phyloP scores from a whole-genome alignment of 1,284 basidiomycete species.

The Meira nashicola region DNA sequence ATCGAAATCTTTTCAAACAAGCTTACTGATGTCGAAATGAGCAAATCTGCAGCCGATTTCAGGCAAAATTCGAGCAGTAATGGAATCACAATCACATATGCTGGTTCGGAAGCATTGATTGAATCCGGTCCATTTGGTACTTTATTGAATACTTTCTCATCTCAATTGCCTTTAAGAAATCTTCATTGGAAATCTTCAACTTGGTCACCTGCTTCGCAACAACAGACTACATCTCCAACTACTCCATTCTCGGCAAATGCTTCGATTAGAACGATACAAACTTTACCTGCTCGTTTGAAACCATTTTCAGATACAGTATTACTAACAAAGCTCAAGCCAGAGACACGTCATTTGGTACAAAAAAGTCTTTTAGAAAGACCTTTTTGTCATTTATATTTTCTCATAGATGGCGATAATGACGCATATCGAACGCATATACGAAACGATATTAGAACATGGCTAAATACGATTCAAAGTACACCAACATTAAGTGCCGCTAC shows the following conservation, averaged over 20 bases:
- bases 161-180: constrained; percentile 48
- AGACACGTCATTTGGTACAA: constrained; percentile 16
- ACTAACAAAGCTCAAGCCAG: constrained; percentile 13
- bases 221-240: constrained; percentile 2
- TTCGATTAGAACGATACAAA: constrained; percentile 37
- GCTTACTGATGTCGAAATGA: too few relatives aligned
- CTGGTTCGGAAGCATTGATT: constrained; percentile 36
- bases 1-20: too few relatives aligned
- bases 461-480: constrained; percentile 31
- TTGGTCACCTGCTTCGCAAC: background rate
- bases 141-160: constrained; percentile 28
- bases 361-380: constrained; percentile 34
- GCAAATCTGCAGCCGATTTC: too few relatives aligned
- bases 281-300: constrained; percentile 30
- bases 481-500: constrained; percentile 13
- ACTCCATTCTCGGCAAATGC: constrained; percentile 5
- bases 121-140: constrained; percentile 31
- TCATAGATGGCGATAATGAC: constrained; percentile 49
- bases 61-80: background rate
- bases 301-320: constrained; percentile 26
- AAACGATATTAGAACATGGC: constrained; percentile 47
- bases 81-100: constrained; percentile 41
- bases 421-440: constrained; percentile 46
- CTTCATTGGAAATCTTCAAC: constrained; percentile 44
- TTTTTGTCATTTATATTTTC: constrained; percentile 45